Conservation (phyloP, 2,329 filamentous ascomycete species). For the Cladosporium sp. region DNA sequence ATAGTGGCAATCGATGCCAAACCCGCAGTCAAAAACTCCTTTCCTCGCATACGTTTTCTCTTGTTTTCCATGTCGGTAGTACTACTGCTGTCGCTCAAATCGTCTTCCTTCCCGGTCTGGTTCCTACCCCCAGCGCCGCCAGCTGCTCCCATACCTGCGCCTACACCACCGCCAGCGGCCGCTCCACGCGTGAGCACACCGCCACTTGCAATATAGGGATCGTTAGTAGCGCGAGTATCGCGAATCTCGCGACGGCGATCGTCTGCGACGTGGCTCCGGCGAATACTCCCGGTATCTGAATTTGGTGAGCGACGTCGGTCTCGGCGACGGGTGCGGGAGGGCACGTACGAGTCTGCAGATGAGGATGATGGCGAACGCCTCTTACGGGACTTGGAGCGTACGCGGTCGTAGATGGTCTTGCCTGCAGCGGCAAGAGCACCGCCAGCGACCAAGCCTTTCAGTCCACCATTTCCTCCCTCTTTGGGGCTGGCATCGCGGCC, state of each 20-base stretch:
- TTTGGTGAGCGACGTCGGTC: conserved; percentile 40
- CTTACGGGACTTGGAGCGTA: conserved; percentile 55
- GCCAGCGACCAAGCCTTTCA: conserved; percentile 51
- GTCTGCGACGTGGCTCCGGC: conserved; percentile 36
- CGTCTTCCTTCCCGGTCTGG: conserved; percentile 22
- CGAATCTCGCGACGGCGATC: conserved; percentile 33
- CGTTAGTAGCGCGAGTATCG: conserved; percentile 38
- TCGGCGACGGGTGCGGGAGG: conserved; percentile 48
- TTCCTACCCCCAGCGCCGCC: conserved; percentile 21
- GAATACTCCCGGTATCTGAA: conserved; percentile 42
- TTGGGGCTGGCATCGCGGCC: conserved; percentile 36
- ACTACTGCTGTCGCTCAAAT: conserved; percentile 37
- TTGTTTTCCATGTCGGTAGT: conserved; percentile 60
- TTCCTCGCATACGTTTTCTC: conserved; percentile 65
- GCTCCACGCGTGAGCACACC: conserved; percentile 44
- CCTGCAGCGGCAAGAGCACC: conserved; percentile 52
- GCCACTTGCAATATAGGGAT: conserved; percentile 42
- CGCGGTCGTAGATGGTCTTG: conserved; percentile 56
- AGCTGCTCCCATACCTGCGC: conserved; percentile 27
- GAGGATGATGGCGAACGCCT: conserved; percentile 47
- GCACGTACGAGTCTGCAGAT: conserved; percentile 54
- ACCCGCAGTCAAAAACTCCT: conserved; percentile 65
- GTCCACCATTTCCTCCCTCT: conserved; percentile 44
- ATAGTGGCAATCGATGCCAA: conserved; percentile 68
- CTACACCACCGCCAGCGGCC: conserved; percentile 39